These are phyloP conservation scores for Capillidium rhysosporum DNA, from an alignment of 371 early-diverging fungal genomes.

Conservation along the genomic window DNA sequence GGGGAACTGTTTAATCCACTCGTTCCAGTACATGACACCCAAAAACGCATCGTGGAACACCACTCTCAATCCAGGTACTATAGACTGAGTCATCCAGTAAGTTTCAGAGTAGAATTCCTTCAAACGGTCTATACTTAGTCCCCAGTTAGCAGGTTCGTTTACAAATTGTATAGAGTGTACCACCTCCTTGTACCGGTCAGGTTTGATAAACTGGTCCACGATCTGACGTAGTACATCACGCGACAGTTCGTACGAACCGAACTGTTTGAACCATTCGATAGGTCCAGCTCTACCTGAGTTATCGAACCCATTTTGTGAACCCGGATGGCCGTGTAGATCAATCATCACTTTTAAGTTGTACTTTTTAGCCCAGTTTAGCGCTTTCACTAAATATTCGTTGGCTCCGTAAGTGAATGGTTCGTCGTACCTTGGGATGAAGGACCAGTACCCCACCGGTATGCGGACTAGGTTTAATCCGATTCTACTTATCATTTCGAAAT, in stretches of 20 bases:
- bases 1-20: not conserved
- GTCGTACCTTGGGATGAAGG: slow-evolving; percentile 20
- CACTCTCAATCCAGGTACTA: not conserved
- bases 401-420: slow-evolving; percentile 31
- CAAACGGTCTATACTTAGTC: slow-evolving; percentile 10
- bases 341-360: slow-evolving; percentile 48
- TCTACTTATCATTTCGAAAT: slow-evolving; percentile 31
- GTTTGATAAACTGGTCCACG: not conserved
- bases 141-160: slow-evolving; percentile 22
- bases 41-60: slow-evolving; percentile 7
- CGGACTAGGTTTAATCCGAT: slow-evolving; percentile 51
- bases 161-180: slow-evolving; percentile 15
- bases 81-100: not conserved
- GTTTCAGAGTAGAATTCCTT: slow-evolving; percentile 6
- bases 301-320: slow-evolving; percentile 37
- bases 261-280: not conserved
- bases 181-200: slow-evolving; percentile 5
- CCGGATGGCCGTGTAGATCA: slow-evolving; percentile 54
- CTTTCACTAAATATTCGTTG: slow-evolving; percentile 29
- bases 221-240: no score
- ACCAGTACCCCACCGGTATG: slow-evolving; percentile 60
- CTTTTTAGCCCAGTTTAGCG: slow-evolving; percentile 40
- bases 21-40: not conserved
- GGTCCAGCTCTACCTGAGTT: slow-evolving; percentile 16
- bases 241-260: not conserved